Percentiles rank a stretch among this genome's conserved stretches.
phyloP scores from a whole-genome alignment of 78 protist species.

The Dictyostelium discoideum region DNA sequence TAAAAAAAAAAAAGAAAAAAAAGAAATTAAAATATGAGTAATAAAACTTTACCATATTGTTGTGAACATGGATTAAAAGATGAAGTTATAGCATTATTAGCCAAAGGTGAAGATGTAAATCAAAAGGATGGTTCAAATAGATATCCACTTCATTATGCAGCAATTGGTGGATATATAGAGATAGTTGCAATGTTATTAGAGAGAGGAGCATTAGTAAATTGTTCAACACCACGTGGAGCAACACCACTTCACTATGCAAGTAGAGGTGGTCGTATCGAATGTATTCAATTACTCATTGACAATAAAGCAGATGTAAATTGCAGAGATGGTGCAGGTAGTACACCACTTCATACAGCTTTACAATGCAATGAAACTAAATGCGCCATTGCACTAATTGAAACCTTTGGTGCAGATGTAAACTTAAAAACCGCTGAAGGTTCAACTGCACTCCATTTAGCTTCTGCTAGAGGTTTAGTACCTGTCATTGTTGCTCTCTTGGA shows the following conservation, averaged over 20 bases:
- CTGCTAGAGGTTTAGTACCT: background rate
- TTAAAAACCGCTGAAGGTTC: conserved; percentile 32
- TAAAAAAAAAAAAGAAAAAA: background rate
- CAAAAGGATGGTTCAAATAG: conserved; percentile 24
- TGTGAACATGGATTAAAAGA: conserved; percentile 45
- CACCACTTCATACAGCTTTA: conserved; percentile 52
- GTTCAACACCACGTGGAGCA: conserved; percentile 60
- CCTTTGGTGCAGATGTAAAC: conserved; percentile 27
- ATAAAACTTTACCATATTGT: background rate
- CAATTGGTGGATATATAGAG: conserved; percentile 44
- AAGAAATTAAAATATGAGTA: background rate
- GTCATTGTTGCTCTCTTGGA: conserved; percentile 8
- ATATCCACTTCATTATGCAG: conserved; percentile 59
- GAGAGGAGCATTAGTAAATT: conserved; percentile 41
- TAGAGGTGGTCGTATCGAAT: conserved; percentile 31
- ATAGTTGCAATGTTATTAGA: conserved; percentile 56
- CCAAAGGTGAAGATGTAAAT: conserved; percentile 41
- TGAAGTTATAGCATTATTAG: conserved; percentile 3
- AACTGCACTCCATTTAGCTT: conserved; percentile 32
- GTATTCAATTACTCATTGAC: conserved; percentile 34
- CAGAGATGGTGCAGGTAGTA: conserved; percentile 18
- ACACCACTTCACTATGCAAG: conserved; percentile 68
- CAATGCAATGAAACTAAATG: background rate
- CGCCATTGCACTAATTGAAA: conserved; percentile 42
- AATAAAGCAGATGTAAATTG: conserved; percentile 56